Conservation (phyloP, 768 basidiomycete species). For the Pisolithus sp. region DNA sequence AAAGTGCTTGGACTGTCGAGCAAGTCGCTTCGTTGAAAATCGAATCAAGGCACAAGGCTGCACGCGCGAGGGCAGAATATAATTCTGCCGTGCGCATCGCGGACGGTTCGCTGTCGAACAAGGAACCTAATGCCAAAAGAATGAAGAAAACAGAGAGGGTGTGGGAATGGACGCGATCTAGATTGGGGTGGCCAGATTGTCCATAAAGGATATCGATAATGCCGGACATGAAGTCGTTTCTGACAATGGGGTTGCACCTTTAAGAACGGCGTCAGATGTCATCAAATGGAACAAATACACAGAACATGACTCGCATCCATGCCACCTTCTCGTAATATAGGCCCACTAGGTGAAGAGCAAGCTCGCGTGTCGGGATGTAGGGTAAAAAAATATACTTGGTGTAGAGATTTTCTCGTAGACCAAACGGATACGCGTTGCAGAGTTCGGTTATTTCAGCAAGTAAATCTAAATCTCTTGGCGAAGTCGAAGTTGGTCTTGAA, state of each 20-base stretch:
- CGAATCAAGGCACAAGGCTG: constrained; percentile 41
- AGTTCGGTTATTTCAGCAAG: constrained; percentile 40
- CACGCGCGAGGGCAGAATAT: constrained; percentile 44
- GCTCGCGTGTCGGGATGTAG: constrained; percentile 35
- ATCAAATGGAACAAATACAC: background rate
- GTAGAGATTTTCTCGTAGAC: constrained; percentile 34
- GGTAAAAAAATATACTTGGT: constrained; percentile 32
- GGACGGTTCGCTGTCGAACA: constrained; percentile 36
- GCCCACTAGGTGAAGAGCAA: constrained; percentile 34
- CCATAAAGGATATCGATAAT: constrained; percentile 42
- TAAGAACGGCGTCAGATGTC: background rate
- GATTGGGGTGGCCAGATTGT: constrained; percentile 21
- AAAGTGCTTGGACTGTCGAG: constrained; percentile 43
- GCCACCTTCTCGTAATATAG: constrained; percentile 40
- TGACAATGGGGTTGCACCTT: constrained; percentile 43
- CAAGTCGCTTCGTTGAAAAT: constrained; percentile 39
- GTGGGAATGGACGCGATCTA: constrained; percentile 38
- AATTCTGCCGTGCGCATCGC: constrained; percentile 29
- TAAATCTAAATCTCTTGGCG: constrained; percentile 28
- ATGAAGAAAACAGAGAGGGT: constrained; percentile 48
- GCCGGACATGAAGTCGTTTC: constrained; percentile 34
- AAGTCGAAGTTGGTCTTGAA: constrained; percentile 3
- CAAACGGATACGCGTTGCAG: constrained; percentile 45
- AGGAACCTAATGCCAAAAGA: constrained; percentile 40
- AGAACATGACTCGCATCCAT: constrained; percentile 38